Base-by-base conservation (phyloP, 306 rosid species). In the Hippophae rhamnoides region DNA sequence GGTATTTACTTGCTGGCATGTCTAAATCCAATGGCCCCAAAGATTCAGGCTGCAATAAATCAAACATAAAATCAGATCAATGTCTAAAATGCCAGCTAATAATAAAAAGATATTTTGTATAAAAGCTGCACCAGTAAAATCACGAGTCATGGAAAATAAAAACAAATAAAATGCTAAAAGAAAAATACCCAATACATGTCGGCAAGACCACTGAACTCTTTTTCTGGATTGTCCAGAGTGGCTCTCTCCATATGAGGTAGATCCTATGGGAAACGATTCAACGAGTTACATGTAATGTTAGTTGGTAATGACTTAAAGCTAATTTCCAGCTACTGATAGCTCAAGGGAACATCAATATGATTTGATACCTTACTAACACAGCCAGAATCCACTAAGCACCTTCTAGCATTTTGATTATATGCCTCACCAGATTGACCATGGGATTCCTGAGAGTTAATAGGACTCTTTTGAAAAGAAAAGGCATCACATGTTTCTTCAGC, bases 401-500 rank as follows among this genome's bases (percentile, higher is more conserved):
- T 71, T 72, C 66, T 64, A 12, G 83, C 68, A 64, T 63, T 62
- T 76, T 67, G 79, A 56, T 78, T 74, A 68, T 63, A 69, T 60
- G 62, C 64, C 56, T 68, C 27, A 57, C 77, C 71, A 64, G 83
- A 81, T 53, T 72, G 67, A 74, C 71, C 47, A 45, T 81, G 72
- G 62, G 66, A 63, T 53, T 46, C 80, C 58, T 67, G 71, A 60
- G 6, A 48, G 56, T 53, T 66, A 71, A 77, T 58, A 3, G 46
- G 71, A 71, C 74, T 82, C 66, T 68, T 92, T 54, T 62, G 85
- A 70, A 88, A 92, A 18, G 78, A 80, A 79, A 92, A 92, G 63
- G 88, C 99, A 68, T 92, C 96, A 52, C 95, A 73, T 8, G 99
- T 92, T 73, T 80, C 99, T 80, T 92, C 99, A 55, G 93, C 99